These are phyloP conservation scores for Coniella lustricola DNA, from an alignment of 2,329 filamentous ascomycete genomes.

Conservation along the genomic window DNA sequence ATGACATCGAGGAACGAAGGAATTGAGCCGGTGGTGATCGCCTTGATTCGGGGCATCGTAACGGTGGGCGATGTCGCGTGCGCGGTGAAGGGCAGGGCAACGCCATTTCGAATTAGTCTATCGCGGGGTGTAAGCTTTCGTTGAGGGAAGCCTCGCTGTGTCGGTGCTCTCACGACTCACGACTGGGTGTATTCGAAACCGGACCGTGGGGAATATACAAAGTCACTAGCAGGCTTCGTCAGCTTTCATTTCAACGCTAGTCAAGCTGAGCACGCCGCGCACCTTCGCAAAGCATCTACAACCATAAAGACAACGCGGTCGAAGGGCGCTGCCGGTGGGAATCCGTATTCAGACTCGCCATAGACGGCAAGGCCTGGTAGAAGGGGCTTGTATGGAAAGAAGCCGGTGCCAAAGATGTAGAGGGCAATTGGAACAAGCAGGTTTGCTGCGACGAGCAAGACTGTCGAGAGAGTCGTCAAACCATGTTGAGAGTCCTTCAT, in stretches of 20 bases:
- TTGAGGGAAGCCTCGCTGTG: not conserved
- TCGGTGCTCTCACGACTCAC: constrained; percentile 40
- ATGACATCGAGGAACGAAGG: constrained; percentile 97
- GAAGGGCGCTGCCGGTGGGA: constrained; percentile 63
- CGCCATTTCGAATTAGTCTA: constrained; percentile 76
- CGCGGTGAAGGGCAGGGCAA: constrained; percentile 87
- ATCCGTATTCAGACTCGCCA: constrained; percentile 46
- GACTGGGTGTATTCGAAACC: constrained; percentile 85
- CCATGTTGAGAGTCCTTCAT: constrained; percentile 24
- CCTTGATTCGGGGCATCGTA: constrained; percentile 96
- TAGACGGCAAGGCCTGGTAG: constrained; percentile 75
- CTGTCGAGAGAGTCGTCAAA: constrained; percentile 24
- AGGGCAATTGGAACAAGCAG: constrained; percentile 69
- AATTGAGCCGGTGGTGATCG: constrained; percentile 95
- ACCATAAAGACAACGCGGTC: constrained; percentile 96
- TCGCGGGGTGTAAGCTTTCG: not conserved
- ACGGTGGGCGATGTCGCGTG: constrained; percentile 96
- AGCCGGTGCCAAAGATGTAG: constrained; percentile 74
- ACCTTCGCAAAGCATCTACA: constrained; percentile 89
- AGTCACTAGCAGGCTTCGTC: constrained; percentile 56
- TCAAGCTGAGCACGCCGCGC: constrained; percentile 19
- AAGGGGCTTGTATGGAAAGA: constrained; percentile 97
- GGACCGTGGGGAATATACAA: constrained; percentile 76
- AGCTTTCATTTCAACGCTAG: constrained; percentile 13
- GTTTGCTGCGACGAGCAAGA: constrained; percentile 61